Conservation (phyloP, 164 flowering plant genomes). For the Litsea cubeba region DNA sequence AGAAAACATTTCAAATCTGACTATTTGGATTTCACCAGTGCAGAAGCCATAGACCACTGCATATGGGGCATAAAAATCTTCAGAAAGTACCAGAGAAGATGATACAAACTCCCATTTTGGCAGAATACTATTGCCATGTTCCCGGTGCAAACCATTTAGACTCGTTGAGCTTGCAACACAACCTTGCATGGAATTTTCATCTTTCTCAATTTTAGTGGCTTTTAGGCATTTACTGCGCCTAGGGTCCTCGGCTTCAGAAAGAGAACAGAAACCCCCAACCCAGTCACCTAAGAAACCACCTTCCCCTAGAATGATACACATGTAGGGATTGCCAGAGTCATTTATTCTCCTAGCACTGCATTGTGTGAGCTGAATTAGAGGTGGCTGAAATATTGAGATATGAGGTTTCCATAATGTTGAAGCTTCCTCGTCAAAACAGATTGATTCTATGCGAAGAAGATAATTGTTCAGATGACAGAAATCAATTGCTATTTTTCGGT, state of each 20-base stretch:
- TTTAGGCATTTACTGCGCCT: not conserved
- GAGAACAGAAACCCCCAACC: conserved; percentile 19
- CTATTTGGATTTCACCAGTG: conserved; percentile 74
- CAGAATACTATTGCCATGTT: not conserved
- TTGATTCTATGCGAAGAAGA: conserved; percentile 67
- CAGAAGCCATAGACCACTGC: conserved; percentile 78
- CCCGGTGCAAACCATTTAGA: not conserved
- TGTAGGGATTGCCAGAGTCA: not conserved
- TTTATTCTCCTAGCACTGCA: conserved; percentile 9
- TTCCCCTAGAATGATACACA: conserved; percentile 36
- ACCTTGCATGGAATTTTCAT: conserved; percentile 11
- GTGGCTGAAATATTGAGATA: conserved; percentile 53
- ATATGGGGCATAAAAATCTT: conserved; percentile 46
- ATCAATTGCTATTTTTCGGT: conserved; percentile 27
- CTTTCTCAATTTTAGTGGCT: conserved; percentile 7
- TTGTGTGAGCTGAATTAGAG: conserved; percentile 13
- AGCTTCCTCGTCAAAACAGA: conserved; percentile 37
- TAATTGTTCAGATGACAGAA: conserved; percentile 35
- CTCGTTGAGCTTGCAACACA: conserved; percentile 13
- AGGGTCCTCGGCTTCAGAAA: conserved; percentile 14
- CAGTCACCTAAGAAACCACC: conserved; percentile 42
- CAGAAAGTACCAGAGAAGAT: conserved; percentile 84
- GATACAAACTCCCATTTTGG: conserved; percentile 41
- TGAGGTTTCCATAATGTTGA: conserved; percentile 56
- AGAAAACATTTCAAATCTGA: conserved; percentile 42